Conservation (phyloP, 768 basidiomycete species). For the Termitomyces sp. region DNA sequence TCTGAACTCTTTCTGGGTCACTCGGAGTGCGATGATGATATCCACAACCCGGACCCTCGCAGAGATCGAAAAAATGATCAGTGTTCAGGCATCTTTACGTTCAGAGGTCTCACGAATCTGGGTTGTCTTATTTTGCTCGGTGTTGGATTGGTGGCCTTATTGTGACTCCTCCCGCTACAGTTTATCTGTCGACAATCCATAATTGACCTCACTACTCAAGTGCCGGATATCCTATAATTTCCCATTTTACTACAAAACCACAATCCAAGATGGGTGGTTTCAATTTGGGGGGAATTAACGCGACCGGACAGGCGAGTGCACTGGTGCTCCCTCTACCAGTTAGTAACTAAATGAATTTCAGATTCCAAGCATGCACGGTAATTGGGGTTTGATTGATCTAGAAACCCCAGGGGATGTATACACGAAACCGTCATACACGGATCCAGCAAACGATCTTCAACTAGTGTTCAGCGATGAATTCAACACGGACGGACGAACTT, state of each 20-base stretch:
- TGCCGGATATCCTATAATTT: slow-evolving; percentile 61
- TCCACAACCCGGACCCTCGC: slow-evolving; percentile 72
- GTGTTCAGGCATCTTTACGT: slow-evolving; percentile 63
- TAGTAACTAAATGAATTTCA: slow-evolving; percentile 15
- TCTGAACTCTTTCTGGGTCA: slow-evolving; percentile 56
- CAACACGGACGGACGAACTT: slow-evolving; percentile 72
- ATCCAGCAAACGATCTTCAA: slow-evolving; percentile 52
- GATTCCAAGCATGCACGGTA: slow-evolving; percentile 59
- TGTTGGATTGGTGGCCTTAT: slow-evolving; percentile 51
- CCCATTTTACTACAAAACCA: slow-evolving; percentile 45
- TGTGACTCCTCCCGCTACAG: slow-evolving; percentile 33
- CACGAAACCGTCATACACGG: slow-evolving; percentile 47
- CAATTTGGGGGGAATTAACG: slow-evolving; percentile 75
- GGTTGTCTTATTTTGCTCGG: slow-evolving; percentile 61
- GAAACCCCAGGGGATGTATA: slow-evolving; percentile 67
- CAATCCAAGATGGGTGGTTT: slow-evolving; percentile 58
- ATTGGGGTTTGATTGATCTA: slow-evolving; percentile 69
- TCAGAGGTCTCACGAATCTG: slow-evolving; percentile 67
- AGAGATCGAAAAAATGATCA: slow-evolving; percentile 55
- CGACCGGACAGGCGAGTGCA: slow-evolving; percentile 58
- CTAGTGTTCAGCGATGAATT: slow-evolving; percentile 92
- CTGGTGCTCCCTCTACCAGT: slow-evolving; percentile 1
- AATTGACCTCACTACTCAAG: slow-evolving; percentile 25
- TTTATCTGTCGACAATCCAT: neutral
- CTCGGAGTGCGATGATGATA: slow-evolving; percentile 61